Conservation (phyloP, 2,329 filamentous ascomycete species). For the Phyllachora maydis region DNA sequence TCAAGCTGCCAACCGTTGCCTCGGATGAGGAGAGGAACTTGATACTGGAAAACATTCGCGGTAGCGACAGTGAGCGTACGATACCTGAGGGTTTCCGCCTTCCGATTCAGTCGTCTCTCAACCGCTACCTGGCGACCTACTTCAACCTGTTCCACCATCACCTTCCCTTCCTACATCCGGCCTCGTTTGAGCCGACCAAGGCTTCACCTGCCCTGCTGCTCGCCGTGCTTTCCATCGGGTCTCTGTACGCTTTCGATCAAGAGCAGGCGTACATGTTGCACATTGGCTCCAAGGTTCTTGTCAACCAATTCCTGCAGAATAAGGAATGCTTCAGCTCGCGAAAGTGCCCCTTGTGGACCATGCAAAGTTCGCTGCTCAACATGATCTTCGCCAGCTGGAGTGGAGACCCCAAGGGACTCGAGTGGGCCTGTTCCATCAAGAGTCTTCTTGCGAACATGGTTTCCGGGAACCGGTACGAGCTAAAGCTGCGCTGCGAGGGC, state of each 20-base stretch:
- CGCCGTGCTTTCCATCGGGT: constrained; percentile 84
- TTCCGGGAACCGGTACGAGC: constrained; percentile 85
- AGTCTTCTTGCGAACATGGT: constrained; percentile 97
- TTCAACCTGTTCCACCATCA: constrained; percentile 96
- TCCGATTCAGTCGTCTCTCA: constrained; percentile 60
- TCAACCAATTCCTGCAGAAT: constrained; percentile 92
- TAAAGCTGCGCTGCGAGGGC: constrained; percentile 81
- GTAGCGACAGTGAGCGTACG: constrained; percentile 59
- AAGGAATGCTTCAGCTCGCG: constrained; percentile 98
- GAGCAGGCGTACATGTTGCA: constrained; percentile 94
- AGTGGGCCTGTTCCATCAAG: constrained; percentile 99
- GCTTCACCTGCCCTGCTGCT: constrained; percentile 69
- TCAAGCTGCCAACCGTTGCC: constrained; percentile 58
- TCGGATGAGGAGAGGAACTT: constrained; percentile 69
- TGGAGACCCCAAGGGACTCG: constrained; percentile 78
- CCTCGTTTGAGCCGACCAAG: constrained; percentile 67
- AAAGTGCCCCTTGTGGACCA: constrained; percentile 93
- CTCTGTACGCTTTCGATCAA: constrained; percentile 90
- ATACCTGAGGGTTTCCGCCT: constrained; percentile 81
- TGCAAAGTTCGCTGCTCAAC: constrained; percentile 91
- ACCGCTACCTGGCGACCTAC: constrained; percentile 86
- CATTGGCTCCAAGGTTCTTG: constrained; percentile 90
- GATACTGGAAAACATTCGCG: constrained; percentile 72
- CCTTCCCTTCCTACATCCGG: constrained; percentile 81
- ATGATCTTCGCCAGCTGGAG: constrained; percentile 99